Conservation (phyloP, 2,329 filamentous ascomycete species). For the Diplodia corticola region DNA sequence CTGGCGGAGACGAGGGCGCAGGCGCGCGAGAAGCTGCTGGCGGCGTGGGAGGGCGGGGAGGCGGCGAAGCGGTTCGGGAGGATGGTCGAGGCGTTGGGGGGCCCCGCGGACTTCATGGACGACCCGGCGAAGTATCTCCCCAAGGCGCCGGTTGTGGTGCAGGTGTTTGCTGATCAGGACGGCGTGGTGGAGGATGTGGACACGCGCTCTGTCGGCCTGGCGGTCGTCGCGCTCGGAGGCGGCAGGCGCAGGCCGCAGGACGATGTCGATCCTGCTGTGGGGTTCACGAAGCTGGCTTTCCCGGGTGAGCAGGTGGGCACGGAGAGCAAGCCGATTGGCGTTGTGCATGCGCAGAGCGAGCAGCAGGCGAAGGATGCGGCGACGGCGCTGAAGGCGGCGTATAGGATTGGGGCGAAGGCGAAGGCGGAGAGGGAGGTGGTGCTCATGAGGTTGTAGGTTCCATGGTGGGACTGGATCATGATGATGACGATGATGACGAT, state of each 20-base stretch:
- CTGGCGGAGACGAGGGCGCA: not conserved
- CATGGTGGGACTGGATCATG: not conserved
- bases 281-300: constrained; percentile 16
- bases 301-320: constrained; percentile 6
- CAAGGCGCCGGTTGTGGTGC: not conserved
- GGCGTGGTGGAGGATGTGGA: constrained; percentile 18
- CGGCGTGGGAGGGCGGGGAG: constrained; percentile 21
- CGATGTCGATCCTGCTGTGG: constrained; percentile 16
- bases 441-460: not conserved
- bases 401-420: not conserved
- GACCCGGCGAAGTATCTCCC: not conserved
- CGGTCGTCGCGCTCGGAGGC: constrained; percentile 21
- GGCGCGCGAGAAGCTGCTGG: constrained; percentile 1
- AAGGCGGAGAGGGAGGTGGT: not conserved
- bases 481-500: not conserved
- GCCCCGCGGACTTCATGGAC: constrained; percentile 16
- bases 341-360: constrained; percentile 17
- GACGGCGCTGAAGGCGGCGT: constrained; percentile 17
- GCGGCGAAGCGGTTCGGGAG: constrained; percentile 1
- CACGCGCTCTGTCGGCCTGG: constrained; percentile 18
- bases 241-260: constrained; percentile 15
- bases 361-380: constrained; percentile 12
- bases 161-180: constrained; percentile 6
- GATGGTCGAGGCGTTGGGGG: constrained; percentile 13
- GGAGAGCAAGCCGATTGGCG: not conserved